Base-by-base conservation (phyloP, 176 grass and related monocot species). In the Eragrostis nindensis region DNA sequence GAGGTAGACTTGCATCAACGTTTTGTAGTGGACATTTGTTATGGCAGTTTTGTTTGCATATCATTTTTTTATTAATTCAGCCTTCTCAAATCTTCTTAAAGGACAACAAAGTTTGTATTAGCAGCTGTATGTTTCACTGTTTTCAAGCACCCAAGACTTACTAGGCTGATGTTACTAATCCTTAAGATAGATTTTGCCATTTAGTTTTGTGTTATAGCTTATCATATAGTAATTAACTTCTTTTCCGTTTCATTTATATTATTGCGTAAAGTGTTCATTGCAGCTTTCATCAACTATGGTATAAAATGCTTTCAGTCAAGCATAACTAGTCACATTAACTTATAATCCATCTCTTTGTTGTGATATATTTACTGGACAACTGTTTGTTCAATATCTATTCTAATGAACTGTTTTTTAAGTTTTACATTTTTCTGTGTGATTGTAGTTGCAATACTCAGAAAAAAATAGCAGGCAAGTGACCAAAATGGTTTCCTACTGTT, bases 401-500 rank as follows among this genome's bases (percentile, higher is more conserved):
- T 42, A 36, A 74, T 71, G 8, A 11, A 62, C 22, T 26, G 29
- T 19, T 79, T 27, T 75, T 63, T 89, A 57, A 78, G 30, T 12
- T 77, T 65, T 19, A 16, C 4, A 22, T 32, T 68, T 83, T 80
- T 68, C 50, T 74, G 8, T 84, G 24, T 21, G 73, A 56, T 87
- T 90, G 69, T 80, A 98, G 96, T 81, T 98, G 85, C 92, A 91
- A 83, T 92, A 70, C 49, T 90, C 78, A 0, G 90, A 92, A 82
- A 91, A 75, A 68, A 83, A 85, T 67, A 92, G 90, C 32, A 94
- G 82, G 62, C 78, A 98, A 39, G 55, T 82, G 41, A 86, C 84
- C 76, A 87, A 71, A 75, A 89, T 98, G 82, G 81, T 95, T 78
- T 95, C 96, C 48, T 98, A 93, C 79, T 98, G 96, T 87, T 71